A percentile compares a stretch with the other conserved stretches of the same genome.
phyloP scores from a whole-genome alignment of 208 protist species.

The Strigomonas culicis region DNA sequence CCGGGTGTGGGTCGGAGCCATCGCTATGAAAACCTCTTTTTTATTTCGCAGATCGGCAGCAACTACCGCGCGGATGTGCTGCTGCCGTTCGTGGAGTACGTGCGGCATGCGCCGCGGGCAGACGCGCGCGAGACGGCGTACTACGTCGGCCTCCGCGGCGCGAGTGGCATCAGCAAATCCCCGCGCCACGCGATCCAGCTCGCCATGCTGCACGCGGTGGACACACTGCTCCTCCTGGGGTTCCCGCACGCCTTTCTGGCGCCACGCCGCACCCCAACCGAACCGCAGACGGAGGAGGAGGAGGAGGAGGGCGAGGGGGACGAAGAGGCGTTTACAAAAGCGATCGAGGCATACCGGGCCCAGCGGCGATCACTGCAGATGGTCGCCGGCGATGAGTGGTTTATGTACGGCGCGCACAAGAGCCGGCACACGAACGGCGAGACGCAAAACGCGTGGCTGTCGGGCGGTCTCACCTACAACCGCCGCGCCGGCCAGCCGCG shows the following conservation, averaged over 20 bases:
- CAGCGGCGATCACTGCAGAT: too few species aligned
- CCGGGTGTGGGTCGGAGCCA: slow-evolving; percentile 57
- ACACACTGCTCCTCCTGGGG: slow-evolving; percentile 50
- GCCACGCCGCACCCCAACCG: too few species aligned
- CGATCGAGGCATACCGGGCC: background rate
- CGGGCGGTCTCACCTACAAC: slow-evolving; percentile 13
- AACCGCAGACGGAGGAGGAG: background rate
- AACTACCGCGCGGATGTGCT: slow-evolving; percentile 71
- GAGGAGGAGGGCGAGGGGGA: background rate
- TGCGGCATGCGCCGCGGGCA: too few species aligned
- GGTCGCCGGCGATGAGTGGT: too few species aligned
- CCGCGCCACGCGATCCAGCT: slow-evolving; percentile 59
- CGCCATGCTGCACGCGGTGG: slow-evolving; percentile 65
- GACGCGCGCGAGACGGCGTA: too few species aligned
- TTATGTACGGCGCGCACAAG: slow-evolving; percentile 23
- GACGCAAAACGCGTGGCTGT: slow-evolving; percentile 23
- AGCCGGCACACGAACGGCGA: slow-evolving; percentile 26
- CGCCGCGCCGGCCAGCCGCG: slow-evolving; percentile 12
- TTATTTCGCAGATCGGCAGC: slow-evolving; percentile 65
- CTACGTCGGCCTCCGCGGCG: slow-evolving; percentile 73
- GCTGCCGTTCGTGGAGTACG: slow-evolving; percentile 57
- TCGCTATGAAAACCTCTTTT: slow-evolving; percentile 57
- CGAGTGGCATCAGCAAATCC: slow-evolving; percentile 45
- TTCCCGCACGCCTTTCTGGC: too few species aligned
- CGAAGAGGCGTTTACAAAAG: background rate